Evolutionary conservation across 306 rosid genomes (phyloP).

Genomic region (Purshia tridentata): DNA sequence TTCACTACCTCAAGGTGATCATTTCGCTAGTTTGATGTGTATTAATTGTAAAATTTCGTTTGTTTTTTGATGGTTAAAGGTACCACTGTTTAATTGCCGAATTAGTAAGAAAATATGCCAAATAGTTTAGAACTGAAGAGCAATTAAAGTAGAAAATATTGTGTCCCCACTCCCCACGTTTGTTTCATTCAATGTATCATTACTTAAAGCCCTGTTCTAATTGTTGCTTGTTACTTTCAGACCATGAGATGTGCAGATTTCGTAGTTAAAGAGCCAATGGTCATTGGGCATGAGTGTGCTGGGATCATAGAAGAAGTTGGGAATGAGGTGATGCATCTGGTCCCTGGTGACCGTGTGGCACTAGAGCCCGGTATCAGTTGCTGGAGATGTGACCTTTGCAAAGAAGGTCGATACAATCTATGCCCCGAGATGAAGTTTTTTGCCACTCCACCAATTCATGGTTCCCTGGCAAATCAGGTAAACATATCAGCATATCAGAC

Average conservation of each 20-base stretch:
- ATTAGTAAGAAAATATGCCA: too few species aligned
- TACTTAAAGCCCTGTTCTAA: background rate
- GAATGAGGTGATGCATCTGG: conserved; percentile 53
- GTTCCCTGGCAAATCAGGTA: conserved; percentile 93
- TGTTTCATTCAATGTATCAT: too few species aligned
- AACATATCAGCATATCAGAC: background rate
- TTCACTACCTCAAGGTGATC: conserved; percentile 75
- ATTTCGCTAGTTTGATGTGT: background rate
- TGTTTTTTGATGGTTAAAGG: background rate
- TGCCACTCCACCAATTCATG: conserved; percentile 87
- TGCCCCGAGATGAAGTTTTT: conserved; percentile 90
- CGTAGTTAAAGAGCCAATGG: conserved; percentile 86
- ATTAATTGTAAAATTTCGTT: background rate
- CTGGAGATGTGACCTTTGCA: conserved; percentile 73
- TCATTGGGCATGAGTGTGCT: conserved; percentile 94
- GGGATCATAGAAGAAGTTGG: conserved; percentile 88
- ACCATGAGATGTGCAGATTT: conserved; percentile 71
- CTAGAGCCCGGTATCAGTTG: conserved; percentile 90
- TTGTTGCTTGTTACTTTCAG: conserved; percentile 43
- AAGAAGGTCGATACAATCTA: conserved; percentile 77
- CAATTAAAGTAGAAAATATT: background rate
- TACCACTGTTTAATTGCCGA: background rate
- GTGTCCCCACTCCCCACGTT: background rate
- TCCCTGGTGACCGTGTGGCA: conserved; percentile 73
- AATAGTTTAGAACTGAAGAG: background rate